These are phyloP conservation scores for Penicillium palitans DNA, from an alignment of 2,329 filamentous ascomycete genomes.

Conservation along the genomic window DNA sequence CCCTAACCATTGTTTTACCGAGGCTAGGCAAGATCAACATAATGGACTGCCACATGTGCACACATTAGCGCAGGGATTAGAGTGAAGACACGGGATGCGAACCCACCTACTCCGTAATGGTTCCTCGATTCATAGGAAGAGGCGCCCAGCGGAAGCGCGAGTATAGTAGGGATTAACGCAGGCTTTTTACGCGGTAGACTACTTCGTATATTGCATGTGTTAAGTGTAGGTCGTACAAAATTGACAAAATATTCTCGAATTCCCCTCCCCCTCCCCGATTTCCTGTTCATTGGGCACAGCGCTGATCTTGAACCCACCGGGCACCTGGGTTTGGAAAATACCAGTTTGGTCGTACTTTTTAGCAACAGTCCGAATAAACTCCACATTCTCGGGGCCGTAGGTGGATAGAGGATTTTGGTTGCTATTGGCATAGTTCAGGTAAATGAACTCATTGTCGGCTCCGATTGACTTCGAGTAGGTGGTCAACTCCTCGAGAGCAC, in stretches of 20 bases:
- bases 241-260: neutral
- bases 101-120: too few relatives aligned
- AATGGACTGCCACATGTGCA: too few relatives aligned
- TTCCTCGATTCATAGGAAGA: too few relatives aligned
- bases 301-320: constrained; percentile 33
- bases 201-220: neutral
- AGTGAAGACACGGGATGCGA: too few relatives aligned
- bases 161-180: too few relatives aligned
- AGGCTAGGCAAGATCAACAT: too few relatives aligned
- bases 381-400: constrained; percentile 46
- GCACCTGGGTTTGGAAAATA: constrained; percentile 31
- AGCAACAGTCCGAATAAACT: constrained; percentile 26
- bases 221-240: neutral
- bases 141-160: too few relatives aligned
- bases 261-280: accelerated
- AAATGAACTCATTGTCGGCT: constrained; percentile 40
- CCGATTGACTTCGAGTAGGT: constrained; percentile 27
- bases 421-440: constrained; percentile 50
- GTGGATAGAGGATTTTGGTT: constrained; percentile 44
- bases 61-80: too few relatives aligned
- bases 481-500: constrained; percentile 31
- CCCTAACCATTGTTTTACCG: neutral
- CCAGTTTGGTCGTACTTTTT: constrained; percentile 29
- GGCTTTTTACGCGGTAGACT: neutral
- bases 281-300: neutral